Evolutionary conservation across 768 basidiomycete genomes (phyloP).

Genomic region (Suillus decipiens): DNA sequence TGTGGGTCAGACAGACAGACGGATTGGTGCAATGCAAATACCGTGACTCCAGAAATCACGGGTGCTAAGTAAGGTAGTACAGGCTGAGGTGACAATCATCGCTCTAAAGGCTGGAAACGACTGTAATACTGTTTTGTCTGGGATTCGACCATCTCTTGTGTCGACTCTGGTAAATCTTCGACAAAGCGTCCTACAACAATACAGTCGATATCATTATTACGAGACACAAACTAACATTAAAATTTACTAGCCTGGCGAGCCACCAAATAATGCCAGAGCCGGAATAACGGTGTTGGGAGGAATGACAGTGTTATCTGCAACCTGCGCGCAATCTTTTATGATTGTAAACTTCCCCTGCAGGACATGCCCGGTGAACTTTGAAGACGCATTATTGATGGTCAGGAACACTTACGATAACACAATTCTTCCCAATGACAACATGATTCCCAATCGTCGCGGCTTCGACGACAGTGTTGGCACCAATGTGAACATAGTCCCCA

Average conservation of each 20-base stretch:
- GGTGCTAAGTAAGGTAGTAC: too few species aligned
- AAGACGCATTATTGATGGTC: slow-evolving; percentile 3
- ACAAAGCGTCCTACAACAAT: slow-evolving; percentile 65
- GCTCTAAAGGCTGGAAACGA: slow-evolving; percentile 70
- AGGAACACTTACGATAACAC: slow-evolving; percentile 73
- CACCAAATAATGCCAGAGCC: slow-evolving; percentile 79
- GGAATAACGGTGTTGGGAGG: slow-evolving; percentile 94
- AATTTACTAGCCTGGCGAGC: slow-evolving; percentile 77
- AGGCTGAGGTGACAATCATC: slow-evolving; percentile 17
- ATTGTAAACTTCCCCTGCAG: slow-evolving; percentile 91
- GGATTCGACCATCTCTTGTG: slow-evolving; percentile 87
- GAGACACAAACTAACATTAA: slow-evolving; percentile 4
- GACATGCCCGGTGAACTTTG: not conserved
- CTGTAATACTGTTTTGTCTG: slow-evolving; percentile 85
- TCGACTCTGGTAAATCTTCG: slow-evolving; percentile 89
- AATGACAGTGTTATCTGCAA: slow-evolving; percentile 87
- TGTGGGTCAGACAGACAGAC: not conserved
- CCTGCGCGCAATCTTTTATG: slow-evolving; percentile 92
- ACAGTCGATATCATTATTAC: slow-evolving; percentile 4
- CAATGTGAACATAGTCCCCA: slow-evolving; percentile 93
- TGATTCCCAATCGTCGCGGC: slow-evolving; percentile 94
- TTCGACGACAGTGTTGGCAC: slow-evolving; percentile 85
- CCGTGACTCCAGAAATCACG: not conserved
- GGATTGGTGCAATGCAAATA: not conserved
- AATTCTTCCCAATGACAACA: slow-evolving; percentile 94